Evolutionary conservation across 2,329 filamentous ascomycete genomes (phyloP), one percentile per base, ranked within the genome.

Genomic region (Botrytis tulipae): DNA sequence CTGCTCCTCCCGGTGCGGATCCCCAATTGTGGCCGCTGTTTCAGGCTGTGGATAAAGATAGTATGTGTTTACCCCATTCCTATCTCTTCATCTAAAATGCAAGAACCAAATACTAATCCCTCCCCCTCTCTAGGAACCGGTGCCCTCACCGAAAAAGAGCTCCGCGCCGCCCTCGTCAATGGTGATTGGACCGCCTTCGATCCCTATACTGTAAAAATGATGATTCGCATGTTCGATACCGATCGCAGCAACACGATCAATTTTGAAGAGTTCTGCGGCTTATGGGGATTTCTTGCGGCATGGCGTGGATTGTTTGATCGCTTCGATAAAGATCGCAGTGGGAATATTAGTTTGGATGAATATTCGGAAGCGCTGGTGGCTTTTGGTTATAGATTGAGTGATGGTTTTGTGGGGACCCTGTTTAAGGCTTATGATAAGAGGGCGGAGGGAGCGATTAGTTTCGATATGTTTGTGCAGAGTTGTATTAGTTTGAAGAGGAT

Each of bases 181-280:
- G 95, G 95, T 72, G 96, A 99, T 86, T 98, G 93, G 89, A 93
- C 93, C 1, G 89, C 94, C 7, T 99, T 99, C 82, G 95, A 99
- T 83, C 88, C 91, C 7, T 93, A 97, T 79, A 99, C 96, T 1
- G 95, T 98, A 77, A 92, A 92, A 80, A 97, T 98, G 93, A 98
- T 99, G 95, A 98, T 99, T 78, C 92, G 95, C 81, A 98, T 99
- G 96, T 99, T 99, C 84, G 95, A 98, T 84, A 93, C 92, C 74
- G 93, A 98, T 83, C 92, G 93, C 78, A 92, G 89, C 75, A 94
- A 95, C 70, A 93, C 92, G 22, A 97, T 99, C 82, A 94, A 92
- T 75, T 98, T 97, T 82, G 91, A 96, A 77, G 96, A 98, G 83
- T 99, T 99, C 83, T 97, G 95, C 81, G 95, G 94, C 29, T 87